These are phyloP conservation scores for Boletus vinaceobasis DNA, from an alignment of 768 basidiomycete species.

Conservation along the genomic window DNA sequence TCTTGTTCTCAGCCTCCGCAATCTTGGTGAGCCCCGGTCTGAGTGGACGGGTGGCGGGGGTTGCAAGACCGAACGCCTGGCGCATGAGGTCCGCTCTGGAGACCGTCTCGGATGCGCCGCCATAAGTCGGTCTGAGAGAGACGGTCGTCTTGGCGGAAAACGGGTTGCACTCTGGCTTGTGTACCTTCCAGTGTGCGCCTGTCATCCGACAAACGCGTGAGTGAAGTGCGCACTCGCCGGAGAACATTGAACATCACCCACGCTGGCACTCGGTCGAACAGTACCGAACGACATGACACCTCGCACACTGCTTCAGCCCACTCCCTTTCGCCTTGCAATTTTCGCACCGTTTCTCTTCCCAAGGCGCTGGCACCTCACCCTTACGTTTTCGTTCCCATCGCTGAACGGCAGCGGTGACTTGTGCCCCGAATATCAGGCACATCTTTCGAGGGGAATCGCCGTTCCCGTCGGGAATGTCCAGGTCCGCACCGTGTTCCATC, in stretches of 20 bases:
- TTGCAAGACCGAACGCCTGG: conserved; percentile 26
- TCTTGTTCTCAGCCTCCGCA: conserved; percentile 32
- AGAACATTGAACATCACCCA: conserved; percentile 23
- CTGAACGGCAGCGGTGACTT: conserved; percentile 41
- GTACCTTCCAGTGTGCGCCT: conserved; percentile 47
- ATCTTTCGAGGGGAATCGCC: conserved; percentile 32
- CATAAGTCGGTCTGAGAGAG: conserved; percentile 45
- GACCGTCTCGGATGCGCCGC: conserved; percentile 11
- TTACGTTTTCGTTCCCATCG: conserved; percentile 47
- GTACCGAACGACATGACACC: conserved; percentile 47
- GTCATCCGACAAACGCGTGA: neutral
- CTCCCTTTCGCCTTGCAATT: conserved; percentile 29
- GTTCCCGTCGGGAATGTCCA: conserved; percentile 40
- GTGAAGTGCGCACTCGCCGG: neutral
- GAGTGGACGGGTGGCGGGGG: conserved; percentile 13
- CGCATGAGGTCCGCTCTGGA: conserved; percentile 33
- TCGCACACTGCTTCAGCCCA: conserved; percentile 41
- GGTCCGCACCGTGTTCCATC: conserved; percentile 48
- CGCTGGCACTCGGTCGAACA: conserved; percentile 56
- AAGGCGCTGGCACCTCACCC: conserved; percentile 41
- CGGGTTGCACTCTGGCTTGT: conserved; percentile 46
- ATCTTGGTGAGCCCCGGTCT: conserved; percentile 23
- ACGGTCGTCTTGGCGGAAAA: conserved; percentile 44
- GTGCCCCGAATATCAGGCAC: conserved; percentile 38
- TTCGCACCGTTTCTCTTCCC: conserved; percentile 45